Conservation (phyloP, 441 rosid species). For the Sinapis alba region DNA sequence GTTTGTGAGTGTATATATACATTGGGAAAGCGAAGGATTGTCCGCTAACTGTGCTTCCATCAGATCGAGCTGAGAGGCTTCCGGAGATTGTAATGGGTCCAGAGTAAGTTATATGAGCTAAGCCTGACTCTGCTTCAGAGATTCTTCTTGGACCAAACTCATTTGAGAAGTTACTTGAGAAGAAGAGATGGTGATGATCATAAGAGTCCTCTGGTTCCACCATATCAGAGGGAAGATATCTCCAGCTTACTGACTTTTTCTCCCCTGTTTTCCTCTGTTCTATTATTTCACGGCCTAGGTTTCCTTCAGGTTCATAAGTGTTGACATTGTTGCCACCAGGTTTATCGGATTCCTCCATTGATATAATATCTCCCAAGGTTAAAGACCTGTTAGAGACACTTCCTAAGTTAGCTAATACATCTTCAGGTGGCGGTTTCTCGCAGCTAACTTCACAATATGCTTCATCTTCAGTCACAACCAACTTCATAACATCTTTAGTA, state of each 20-base stretch:
- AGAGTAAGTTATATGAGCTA: conserved; percentile 59
- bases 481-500: conserved; percentile 22
- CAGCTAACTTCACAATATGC: too few species aligned
- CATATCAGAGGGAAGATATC: conserved; percentile 5
- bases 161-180: not conserved
- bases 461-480: conserved; percentile 13
- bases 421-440: not conserved
- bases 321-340: not conserved
- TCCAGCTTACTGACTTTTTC: conserved; percentile 1
- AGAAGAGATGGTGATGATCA: conserved; percentile 6
- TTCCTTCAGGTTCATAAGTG: conserved; percentile 27
- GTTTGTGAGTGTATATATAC: conserved; percentile 42
- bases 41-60: conserved; percentile 84
- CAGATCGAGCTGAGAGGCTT: conserved; percentile 68
- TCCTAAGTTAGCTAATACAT: conserved; percentile 12
- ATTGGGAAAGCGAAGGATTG: conserved; percentile 82
- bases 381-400: conserved; percentile 36
- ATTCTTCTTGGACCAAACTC: conserved; percentile 58
- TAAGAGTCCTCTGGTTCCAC: not conserved
- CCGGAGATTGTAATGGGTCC: conserved; percentile 64
- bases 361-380: conserved; percentile 48
- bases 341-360: conserved; percentile 23
- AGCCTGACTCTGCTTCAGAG: conserved; percentile 55
- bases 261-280: conserved; percentile 8
- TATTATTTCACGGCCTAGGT: not conserved